phyloP scores from a whole-genome alignment of 768 basidiomycete species.

The Suillus paluster region DNA sequence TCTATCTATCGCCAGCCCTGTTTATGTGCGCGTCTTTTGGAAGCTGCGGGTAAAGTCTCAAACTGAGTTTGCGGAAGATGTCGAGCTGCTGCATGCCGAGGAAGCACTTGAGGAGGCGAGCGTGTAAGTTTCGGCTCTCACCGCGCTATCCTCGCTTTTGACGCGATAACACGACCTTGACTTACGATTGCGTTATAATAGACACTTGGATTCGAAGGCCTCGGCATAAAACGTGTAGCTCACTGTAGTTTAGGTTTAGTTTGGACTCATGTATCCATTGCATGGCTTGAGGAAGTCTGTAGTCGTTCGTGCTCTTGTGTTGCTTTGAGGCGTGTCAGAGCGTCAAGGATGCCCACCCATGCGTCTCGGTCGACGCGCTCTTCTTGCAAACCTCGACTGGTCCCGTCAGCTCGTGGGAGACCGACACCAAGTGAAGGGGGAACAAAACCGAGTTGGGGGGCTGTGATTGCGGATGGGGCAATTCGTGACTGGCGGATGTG shows the following conservation, averaged over 20 bases:
- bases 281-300: no score
- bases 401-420: slow-evolving; percentile 48
- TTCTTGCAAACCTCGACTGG: slow-evolving; percentile 74
- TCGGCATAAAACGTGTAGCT: neutral
- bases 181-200: slow-evolving; percentile 5
- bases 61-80: slow-evolving; percentile 35
- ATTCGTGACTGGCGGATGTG: slow-evolving; percentile 83
- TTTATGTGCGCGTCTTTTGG: slow-evolving; percentile 13
- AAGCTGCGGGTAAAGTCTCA: slow-evolving; percentile 34
- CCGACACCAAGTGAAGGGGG: slow-evolving; percentile 83
- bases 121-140: slow-evolving; percentile 35
- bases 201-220: slow-evolving; percentile 7
- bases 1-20: slow-evolving; percentile 19
- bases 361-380: slow-evolving; percentile 76
- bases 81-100: slow-evolving; percentile 60
- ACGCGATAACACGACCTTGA: slow-evolving; percentile 19
- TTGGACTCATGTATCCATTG: neutral
- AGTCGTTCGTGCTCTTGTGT: slow-evolving; percentile 35
- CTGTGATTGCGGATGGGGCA: slow-evolving; percentile 86
- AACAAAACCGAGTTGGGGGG: slow-evolving; percentile 71
- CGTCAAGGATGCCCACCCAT: slow-evolving; percentile 75
- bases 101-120: slow-evolving; percentile 57
- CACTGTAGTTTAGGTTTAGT: slow-evolving; percentile 8
- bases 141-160: slow-evolving; percentile 3
- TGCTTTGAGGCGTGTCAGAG: slow-evolving; percentile 65